Evolutionary conservation across 371 early-diverging fungal genomes (phyloP).

Genomic region (Apophysomyces variabilis): DNA sequence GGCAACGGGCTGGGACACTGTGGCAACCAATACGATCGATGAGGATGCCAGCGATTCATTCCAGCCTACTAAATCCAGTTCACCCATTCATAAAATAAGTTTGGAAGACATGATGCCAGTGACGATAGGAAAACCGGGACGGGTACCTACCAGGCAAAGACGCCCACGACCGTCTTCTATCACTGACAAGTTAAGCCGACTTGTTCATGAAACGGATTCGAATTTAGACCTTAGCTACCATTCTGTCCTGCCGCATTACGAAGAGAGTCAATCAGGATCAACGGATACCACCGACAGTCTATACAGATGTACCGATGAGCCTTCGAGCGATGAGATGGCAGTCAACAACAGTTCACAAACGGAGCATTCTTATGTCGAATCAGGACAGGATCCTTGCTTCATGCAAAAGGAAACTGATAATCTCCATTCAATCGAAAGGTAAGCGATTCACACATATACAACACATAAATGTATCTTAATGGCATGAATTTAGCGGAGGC

Average conservation of each 20-base stretch:
- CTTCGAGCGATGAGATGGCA: background rate
- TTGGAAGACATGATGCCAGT: background rate
- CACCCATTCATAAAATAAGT: constrained; percentile 1
- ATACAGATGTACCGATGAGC: background rate
- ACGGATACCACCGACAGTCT: background rate
- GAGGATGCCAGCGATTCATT: constrained; percentile 2
- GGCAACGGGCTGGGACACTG: background rate
- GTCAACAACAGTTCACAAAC: background rate
- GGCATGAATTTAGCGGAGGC: too few species aligned
- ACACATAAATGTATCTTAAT: too few species aligned
- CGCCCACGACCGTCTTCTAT: background rate
- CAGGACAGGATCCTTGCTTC: too few species aligned
- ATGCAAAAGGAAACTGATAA: too few species aligned
- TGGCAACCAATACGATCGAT: background rate
- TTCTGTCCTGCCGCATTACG: background rate
- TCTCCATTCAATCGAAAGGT: too few species aligned
- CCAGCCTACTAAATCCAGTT: background rate
- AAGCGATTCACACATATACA: too few species aligned
- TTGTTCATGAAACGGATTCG: background rate
- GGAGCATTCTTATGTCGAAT: background rate
- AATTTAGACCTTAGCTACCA: background rate
- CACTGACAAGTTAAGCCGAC: background rate
- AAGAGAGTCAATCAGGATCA: background rate
- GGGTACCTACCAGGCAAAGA: background rate
- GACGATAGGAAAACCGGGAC: background rate